Base-by-base conservation (phyloP, 1,284 basidiomycete species). In the Agroathelia rolfsii region DNA sequence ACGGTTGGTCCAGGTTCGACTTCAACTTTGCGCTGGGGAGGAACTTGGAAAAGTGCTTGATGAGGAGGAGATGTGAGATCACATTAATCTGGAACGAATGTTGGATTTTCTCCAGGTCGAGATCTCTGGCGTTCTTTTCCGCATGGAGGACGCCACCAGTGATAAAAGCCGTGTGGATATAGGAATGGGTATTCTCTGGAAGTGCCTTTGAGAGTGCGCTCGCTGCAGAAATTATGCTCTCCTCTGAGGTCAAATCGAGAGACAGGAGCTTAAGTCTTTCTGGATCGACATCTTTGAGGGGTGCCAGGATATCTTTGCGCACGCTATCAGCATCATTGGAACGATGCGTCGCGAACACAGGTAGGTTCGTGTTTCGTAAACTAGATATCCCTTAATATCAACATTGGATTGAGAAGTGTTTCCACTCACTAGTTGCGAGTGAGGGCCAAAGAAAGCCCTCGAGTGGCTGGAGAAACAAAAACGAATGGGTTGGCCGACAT, bases 21-120 rank as follows among this genome's bases (percentile, higher is more conserved):
- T 45, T 46, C 22, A 28, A 37, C 14, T 36, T 42, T 11, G 51
- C 36, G 10, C 46, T 36, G 5, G 67, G 67, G 15, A 76, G 62
- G 54, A 76, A 77, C 25, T 54, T 63, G 17, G 64, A 64, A 47
- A 76, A 76, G 46, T 76, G 69, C 47, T 75, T 75, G 56, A 76
- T 72, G 43, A 71, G 57, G 30, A 76, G 62, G 22, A 76, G 53
- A 46, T 76, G 72, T n/a, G 72, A 66, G 35, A 76, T 61, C 41
- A 67, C 63, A 51, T 77, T 77, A 44, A 67, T 61, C 41, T 66
- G 55, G 53, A 74, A 76, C 6, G 66, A 64, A 38, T 68, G 52
- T 15, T 56, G 46, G 19, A 78, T 51, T 30, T 58, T 44, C 11
- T 55, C 52, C 39, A 59, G 46, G 43, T 69, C 57, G 31, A 79